Conservation (phyloP, 2,329 filamentous ascomycete genomes). For the Colletotrichum tropicale region DNA sequence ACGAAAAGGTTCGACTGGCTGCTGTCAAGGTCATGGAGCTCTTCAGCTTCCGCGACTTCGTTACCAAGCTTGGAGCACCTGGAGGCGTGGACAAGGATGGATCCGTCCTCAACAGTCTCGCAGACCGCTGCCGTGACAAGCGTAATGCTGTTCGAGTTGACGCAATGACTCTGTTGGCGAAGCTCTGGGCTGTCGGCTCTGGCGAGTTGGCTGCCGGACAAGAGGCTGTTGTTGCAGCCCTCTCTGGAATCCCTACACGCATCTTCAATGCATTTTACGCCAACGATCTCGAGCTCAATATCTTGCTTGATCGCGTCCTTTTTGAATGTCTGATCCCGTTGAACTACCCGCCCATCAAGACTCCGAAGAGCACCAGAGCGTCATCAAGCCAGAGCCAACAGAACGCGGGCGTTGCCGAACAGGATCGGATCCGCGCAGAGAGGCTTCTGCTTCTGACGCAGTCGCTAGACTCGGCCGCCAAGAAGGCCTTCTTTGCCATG, state of each 20-base stretch:
- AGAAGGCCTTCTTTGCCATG: constrained; percentile 86
- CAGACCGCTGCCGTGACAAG: constrained; percentile 87
- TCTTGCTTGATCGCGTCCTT: constrained; percentile 81
- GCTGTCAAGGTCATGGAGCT: constrained; percentile 84
- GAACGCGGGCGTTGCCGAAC: constrained; percentile 54
- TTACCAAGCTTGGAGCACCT: constrained; percentile 78
- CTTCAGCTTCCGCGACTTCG: constrained; percentile 80
- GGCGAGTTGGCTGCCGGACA: constrained; percentile 86
- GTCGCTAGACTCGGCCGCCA: constrained; percentile 77
- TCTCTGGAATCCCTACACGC: constrained; percentile 81
- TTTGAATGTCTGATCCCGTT: constrained; percentile 90
- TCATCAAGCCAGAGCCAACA: constrained; percentile 48
- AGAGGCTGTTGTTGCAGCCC: constrained; percentile 74
- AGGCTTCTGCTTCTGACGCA: constrained; percentile 83
- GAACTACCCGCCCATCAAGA: constrained; percentile 74
- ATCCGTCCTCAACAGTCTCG: constrained; percentile 81
- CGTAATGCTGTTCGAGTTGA: constrained; percentile 82
- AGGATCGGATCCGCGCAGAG: constrained; percentile 81
- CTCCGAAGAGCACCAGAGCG: constrained; percentile 62
- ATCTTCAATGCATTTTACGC: constrained; percentile 90
- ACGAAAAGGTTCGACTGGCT: constrained; percentile 89
- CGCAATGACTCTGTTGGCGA: constrained; percentile 83
- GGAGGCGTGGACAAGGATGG: constrained; percentile 78
- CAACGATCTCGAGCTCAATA: constrained; percentile 86
- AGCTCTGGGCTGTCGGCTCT: constrained; percentile 91